A percentile compares a stretch with the other conserved stretches of the same genome.
These are phyloP conservation scores for Trichoderma reesei DNA, from an alignment of 495 filamentous ascomycete genomes.

Conservation along the genomic window DNA sequence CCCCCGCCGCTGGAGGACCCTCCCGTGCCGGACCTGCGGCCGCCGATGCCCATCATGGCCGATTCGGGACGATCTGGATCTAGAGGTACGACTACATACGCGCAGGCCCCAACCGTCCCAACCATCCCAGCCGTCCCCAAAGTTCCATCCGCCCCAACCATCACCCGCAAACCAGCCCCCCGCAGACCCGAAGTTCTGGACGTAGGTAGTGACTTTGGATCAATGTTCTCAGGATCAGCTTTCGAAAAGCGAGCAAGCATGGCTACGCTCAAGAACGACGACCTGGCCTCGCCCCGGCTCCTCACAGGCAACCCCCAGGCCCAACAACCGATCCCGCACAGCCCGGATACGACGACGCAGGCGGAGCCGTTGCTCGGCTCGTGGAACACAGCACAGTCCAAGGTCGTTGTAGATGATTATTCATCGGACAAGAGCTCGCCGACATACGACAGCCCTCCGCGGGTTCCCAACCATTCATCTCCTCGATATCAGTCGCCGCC, in stretches of 20 bases:
- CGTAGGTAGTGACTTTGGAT: constrained; percentile 55
- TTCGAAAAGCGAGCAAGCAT: constrained; percentile 47
- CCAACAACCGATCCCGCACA: constrained; percentile 31
- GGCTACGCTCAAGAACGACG: constrained; percentile 28
- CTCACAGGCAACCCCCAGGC: constrained; percentile 25
- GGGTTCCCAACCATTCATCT: constrained; percentile 26
- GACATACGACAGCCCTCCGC: constrained; percentile 16
- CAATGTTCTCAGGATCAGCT: constrained; percentile 53
- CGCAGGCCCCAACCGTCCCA: constrained; percentile 45
- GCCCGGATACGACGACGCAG: constrained; percentile 45
- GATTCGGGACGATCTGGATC: constrained; percentile 1
- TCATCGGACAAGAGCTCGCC: not conserved
- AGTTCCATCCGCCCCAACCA: constrained; percentile 45
- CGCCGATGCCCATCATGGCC: constrained; percentile 23
- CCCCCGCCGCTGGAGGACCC: constrained; percentile 33
- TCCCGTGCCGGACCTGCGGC: constrained; percentile 28
- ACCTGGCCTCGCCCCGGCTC: constrained; percentile 23
- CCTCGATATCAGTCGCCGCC: constrained; percentile 14
- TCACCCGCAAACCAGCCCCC: constrained; percentile 44
- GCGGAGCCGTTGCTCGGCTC: constrained; percentile 55
- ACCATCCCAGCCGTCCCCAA: too few relatives aligned
- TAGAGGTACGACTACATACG: constrained; percentile 38
- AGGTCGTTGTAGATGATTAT: constrained; percentile 19
- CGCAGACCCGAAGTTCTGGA: constrained; percentile 43
- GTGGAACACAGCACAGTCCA: constrained; percentile 57